Base-by-base conservation (phyloP, 225 moss, liverwort and hornwort genomes). In the Marchantia paleacea region DNA sequence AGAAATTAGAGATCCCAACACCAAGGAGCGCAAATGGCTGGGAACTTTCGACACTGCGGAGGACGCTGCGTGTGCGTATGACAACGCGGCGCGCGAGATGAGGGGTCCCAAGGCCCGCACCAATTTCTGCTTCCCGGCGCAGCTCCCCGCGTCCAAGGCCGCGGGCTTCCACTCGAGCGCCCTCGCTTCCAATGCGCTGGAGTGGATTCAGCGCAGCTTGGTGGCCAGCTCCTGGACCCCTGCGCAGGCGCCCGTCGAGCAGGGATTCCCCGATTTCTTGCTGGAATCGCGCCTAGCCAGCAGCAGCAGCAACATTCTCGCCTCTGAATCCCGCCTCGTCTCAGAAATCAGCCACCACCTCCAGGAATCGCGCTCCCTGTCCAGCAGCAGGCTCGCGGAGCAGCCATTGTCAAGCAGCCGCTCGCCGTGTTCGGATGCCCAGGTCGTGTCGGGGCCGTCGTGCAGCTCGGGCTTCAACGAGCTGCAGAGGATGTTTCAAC, bases 1-100 rank as follows among this genome's bases (percentile, higher is more conserved):
- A 0, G 89, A 89, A 65, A 89, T 89, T 20, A 64, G 87, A 3
- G 89, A 89, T 31, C 87, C 89, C 4, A 89, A 89, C 29, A 89
- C 89, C 0, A 89, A 89, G 64, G 87, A 87, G 75, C 79, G 89
- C 52, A 85, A 85, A 52, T 89, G 87, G 89, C 58, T 89, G 11
- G 89, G 89, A 3, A 89, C 89, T 0, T 89, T 89, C 22, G 85
- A 89, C 70, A 89, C 87, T 1, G 81, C 87, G 0, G 84, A 87
- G 49, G 87, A 79, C 19, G 87, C 87, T 1, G 87, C 87, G 1
- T 72, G 83, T 49, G 92, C 95, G 0, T 95, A 95, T 15, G 95
- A 95, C 69, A 80, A 90, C 24, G 95, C 93, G 3, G 91, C 95
- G 0, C 76, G 92, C 10, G 91, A 92, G 20, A 91, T 93, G 92